phyloP scores from a whole-genome alignment of 176 grass and related monocot species.

The Coix lacrymajobi region DNA sequence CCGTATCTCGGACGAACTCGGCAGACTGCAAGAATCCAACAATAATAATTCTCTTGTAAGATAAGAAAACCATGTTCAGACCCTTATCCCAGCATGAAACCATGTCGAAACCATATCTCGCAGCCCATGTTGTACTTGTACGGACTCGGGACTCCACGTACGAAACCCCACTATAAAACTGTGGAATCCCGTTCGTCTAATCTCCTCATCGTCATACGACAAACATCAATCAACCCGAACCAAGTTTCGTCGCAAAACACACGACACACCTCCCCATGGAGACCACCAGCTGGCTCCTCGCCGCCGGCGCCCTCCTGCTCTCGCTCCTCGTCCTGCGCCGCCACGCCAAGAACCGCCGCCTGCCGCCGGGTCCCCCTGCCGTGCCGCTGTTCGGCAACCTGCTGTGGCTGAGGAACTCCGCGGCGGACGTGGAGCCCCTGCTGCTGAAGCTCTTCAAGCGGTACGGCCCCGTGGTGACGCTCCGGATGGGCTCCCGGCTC shows the following conservation, averaged over 20 bases:
- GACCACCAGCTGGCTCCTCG: neutral
- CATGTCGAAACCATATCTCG: neutral
- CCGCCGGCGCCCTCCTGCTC: neutral
- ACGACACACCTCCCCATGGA: neutral
- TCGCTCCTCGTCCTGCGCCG: neutral
- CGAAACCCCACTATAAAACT: neutral
- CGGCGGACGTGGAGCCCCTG: slow-evolving; percentile 6
- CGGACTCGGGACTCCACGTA: neutral
- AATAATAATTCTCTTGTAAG: too few species aligned
- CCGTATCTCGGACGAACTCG: neutral
- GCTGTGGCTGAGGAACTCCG: slow-evolving; percentile 16
- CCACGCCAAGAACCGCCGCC: neutral
- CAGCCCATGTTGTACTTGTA: neutral
- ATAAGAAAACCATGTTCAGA: neutral
- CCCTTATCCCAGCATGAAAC: neutral
- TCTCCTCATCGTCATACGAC: neutral
- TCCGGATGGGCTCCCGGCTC: slow-evolving; percentile 27
- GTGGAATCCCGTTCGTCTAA: neutral
- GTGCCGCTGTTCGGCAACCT: slow-evolving; percentile 39
- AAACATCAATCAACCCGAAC: neutral
- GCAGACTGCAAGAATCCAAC: neutral
- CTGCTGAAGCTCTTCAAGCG: slow-evolving; percentile 5
- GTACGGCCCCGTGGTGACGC: slow-evolving; percentile 43
- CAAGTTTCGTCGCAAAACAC: neutral
- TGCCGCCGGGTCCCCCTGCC: slow-evolving; percentile 22